Evolutionary conservation across 768 basidiomycete genomes (phyloP).

Genomic region (Psilocybe cyanescens): DNA sequence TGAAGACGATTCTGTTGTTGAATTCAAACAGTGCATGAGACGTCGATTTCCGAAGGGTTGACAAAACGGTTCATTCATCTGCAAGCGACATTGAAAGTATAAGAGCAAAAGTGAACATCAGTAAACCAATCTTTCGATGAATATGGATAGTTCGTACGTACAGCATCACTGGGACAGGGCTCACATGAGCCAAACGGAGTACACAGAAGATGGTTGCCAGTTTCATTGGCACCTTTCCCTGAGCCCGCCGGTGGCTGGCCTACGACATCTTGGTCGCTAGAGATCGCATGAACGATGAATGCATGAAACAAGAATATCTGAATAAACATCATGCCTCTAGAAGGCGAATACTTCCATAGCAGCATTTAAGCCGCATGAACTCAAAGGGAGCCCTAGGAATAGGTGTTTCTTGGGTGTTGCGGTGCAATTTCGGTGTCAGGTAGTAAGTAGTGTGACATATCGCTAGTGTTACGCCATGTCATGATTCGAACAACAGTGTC

Average conservation of each 20-base stretch:
- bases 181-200: constrained; percentile 31
- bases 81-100: not conserved
- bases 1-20: constrained; percentile 26
- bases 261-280: constrained; percentile 9
- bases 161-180: constrained; percentile 62
- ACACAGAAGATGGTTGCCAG: constrained; percentile 24
- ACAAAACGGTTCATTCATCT: constrained; percentile 90
- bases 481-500: too few relatives aligned
- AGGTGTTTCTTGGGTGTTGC: too few relatives aligned
- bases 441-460: not conserved
- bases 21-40: constrained; percentile 77
- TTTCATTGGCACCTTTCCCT: constrained; percentile 29
- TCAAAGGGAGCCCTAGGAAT: not conserved
- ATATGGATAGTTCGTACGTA: constrained; percentile 35
- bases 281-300: constrained; percentile 4
- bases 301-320: constrained; percentile 18
- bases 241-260: constrained; percentile 15
- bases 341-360: constrained; percentile 25
- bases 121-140: not conserved
- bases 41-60: constrained; percentile 95
- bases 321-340: constrained; percentile 15
- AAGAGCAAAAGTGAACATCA: not conserved
- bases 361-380: constrained; percentile 42
- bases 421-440: too few relatives aligned
- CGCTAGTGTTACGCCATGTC: too few relatives aligned